Base-by-base conservation (phyloP, 1,139 yeast genomes). In the Geotrichum reessii region DNA sequence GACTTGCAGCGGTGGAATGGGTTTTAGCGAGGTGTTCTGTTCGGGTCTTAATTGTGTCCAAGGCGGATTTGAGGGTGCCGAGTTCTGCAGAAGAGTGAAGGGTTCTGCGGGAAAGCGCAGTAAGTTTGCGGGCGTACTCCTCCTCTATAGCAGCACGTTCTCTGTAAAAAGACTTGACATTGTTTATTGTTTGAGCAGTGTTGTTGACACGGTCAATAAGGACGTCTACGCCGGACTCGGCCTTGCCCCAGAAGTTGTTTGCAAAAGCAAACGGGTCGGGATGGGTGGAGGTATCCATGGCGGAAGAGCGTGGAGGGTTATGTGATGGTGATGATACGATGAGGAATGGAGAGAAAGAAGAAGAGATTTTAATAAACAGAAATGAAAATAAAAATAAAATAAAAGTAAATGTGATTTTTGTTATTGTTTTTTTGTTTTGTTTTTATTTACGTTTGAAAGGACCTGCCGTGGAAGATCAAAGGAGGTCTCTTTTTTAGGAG, bases 101-200 rank as follows among this genome's bases (percentile, higher is more conserved):
- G 28, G 76, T 68, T 54, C 77, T 78, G 57, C 74, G 72, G 49
- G 87, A 76, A 28, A 90, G 73, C 28, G 74, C 71, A 12, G 60
- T 42, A 37, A 73, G 62, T 47, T 58, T 76, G 59, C 81, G 79
- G 53, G 84, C 75, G 67, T 87, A 87, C 25, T 90, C 96, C 62
- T 83, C 86, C 67, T 90, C 97, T 48, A 89, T 79, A 8, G 78
- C 74, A 1, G 81, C 74, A 53, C 79, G 70, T 59, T 79, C 82
- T 55, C 71, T 75, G 67, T 76, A 78, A 63, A 75, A 78, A 1
- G 62, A 55, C 49, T 71, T 69, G 14, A 80, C 63, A 58, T 78
- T 81, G 50, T 78, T 80, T 61, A 78, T 72, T 1, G 81, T 76
- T 47, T 71, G 75, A 12, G 37, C 11, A 22, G 81, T 78, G 57